These are phyloP conservation scores for Kuraishia ogatae DNA, from an alignment of 805 yeast species.

Conservation along the genomic window DNA sequence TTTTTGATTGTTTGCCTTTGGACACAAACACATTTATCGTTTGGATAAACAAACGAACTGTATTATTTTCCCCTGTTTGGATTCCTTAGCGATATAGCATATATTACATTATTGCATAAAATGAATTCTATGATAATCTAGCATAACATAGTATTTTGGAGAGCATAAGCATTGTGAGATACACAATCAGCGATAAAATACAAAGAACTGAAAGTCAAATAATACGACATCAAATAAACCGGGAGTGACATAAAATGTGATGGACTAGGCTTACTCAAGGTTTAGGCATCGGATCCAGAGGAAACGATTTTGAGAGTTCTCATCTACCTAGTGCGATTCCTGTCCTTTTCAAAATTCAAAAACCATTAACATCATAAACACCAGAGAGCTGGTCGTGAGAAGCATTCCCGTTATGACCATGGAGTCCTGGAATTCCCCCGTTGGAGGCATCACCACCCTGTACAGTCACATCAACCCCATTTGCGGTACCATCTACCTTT, in stretches of 20 bases:
- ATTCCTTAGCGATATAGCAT: background rate
- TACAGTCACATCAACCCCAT: background rate
- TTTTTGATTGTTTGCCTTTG: background rate
- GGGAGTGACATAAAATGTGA: background rate
- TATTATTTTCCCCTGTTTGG: background rate
- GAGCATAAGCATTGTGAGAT: background rate
- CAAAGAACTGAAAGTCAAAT: background rate
- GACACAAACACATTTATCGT: background rate
- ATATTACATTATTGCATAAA: too few relatives aligned
- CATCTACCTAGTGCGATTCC: background rate
- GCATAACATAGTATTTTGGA: too few relatives aligned
- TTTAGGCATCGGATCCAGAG: background rate
- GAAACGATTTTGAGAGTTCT: background rate
- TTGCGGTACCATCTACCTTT: background rate
- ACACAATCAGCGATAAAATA: background rate
- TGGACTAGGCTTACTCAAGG: background rate
- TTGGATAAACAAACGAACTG: too few relatives aligned
- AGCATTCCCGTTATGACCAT: background rate
- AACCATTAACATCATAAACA: constrained; percentile 1
- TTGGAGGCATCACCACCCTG: background rate
- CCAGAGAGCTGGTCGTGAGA: background rate
- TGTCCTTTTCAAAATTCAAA: background rate
- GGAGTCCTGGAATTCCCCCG: background rate
- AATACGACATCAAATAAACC: background rate
- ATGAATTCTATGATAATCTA: too few relatives aligned